Conservation (phyloP, 176 grass and related monocot species). For the Elaeis guineensis region DNA sequence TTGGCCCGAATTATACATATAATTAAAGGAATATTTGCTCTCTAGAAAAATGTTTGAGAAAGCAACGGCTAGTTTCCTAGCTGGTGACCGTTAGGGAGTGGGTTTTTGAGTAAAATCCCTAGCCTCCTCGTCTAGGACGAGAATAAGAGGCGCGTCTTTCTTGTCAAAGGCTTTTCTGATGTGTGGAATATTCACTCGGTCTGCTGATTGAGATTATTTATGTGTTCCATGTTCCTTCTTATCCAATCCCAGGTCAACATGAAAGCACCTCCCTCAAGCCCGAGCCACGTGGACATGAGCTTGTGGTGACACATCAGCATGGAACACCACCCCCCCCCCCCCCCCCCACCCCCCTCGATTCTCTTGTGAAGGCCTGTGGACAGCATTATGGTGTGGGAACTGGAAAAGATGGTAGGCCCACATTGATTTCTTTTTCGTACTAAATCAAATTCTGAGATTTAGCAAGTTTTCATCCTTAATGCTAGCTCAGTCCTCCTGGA, state of each 20-base stretch:
- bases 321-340: neutral
- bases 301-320: neutral
- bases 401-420: neutral
- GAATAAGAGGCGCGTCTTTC: neutral
- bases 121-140: neutral
- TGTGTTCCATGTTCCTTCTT: neutral
- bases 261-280: neutral
- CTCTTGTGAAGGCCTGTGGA: neutral
- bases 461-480: too few species aligned
- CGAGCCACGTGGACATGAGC: neutral
- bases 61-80: neutral
- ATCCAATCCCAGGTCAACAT: neutral
- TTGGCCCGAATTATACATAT: too few species aligned
- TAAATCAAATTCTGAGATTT: too few species aligned
- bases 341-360: too few species aligned
- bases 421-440: too few species aligned
- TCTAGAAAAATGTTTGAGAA: too few species aligned
- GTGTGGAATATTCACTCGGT: neutral
- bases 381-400: neutral
- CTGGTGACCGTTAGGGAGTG: neutral
- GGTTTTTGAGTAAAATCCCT: neutral
- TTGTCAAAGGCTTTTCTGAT: neutral
- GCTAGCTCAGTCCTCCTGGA: too few species aligned
- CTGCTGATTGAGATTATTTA: neutral
- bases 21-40: too few species aligned